A percentile compares a stretch with the other conserved stretches of the same genome.
These are phyloP conservation scores for Kazachstania sp. DNA, from an alignment of 1,139 yeast genomes.

Conservation along the genomic window DNA sequence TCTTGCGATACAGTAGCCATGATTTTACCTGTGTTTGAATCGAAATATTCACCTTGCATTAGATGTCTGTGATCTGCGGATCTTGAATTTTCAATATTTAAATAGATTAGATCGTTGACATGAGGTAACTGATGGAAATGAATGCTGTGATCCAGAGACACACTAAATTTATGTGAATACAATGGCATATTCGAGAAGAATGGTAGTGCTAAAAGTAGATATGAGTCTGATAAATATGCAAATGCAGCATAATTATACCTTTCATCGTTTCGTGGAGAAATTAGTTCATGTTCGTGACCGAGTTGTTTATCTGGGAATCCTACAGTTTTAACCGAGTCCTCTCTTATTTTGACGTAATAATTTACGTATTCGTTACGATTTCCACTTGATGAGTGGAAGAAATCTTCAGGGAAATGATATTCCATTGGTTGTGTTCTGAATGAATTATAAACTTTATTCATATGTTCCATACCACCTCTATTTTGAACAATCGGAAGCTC, in stretches of 20 bases:
- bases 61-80: slow-evolving; percentile 49
- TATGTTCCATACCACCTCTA: not conserved
- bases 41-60: slow-evolving; percentile 51
- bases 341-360: slow-evolving; percentile 23
- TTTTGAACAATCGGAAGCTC: not conserved
- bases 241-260: slow-evolving; percentile 50
- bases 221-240: slow-evolving; percentile 55
- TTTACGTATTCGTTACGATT: slow-evolving; percentile 16
- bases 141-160: slow-evolving; percentile 59
- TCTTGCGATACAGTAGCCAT: slow-evolving; percentile 63
- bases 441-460: slow-evolving; percentile 16
- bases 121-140: slow-evolving; percentile 55
- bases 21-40: slow-evolving; percentile 41
- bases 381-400: slow-evolving; percentile 24
- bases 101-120: slow-evolving; percentile 47
- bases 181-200: slow-evolving; percentile 37
- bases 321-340: slow-evolving; percentile 3
- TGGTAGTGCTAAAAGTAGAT: slow-evolving; percentile 43
- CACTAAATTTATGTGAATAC: slow-evolving; percentile 41
- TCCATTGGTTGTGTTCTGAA: slow-evolving; percentile 34
- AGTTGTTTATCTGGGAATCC: not conserved
- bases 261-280: slow-evolving; percentile 21
- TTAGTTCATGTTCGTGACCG: slow-evolving; percentile 13
- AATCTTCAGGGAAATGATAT: slow-evolving; percentile 40
- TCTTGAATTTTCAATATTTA: slow-evolving; percentile 44